Evolutionary conservation across 345 rosid genomes (phyloP), one percentile per base, ranked within the genome.

Genomic region (Heritiera littoralis): DNA sequence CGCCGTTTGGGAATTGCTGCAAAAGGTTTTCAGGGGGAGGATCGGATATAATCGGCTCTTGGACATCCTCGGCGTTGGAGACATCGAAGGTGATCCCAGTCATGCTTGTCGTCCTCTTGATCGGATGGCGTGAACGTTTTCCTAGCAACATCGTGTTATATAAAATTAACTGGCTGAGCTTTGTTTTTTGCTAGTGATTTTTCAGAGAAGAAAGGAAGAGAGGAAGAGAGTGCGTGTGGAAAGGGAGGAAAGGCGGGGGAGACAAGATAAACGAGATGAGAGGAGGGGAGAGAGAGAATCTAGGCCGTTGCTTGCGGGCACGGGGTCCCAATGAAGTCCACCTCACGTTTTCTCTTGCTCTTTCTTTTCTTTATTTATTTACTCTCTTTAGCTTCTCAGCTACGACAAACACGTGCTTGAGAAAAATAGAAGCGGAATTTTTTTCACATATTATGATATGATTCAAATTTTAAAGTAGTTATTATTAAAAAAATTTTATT

Each of bases 41-140:
- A 72, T 52, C 60, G 43, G 75, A 52, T 52, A 54, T 11, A 32
- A 18, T 55, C 12, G 13, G 32, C 20, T 58, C 45, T 64, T 74
- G 70, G 72, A 17, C 32, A 79, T 46, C 58, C 17, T 85, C 87
- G 32, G 65, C 61, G 82, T 63, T 17, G 73, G 81, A 9, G 64
- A 74, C 75, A 78, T 88, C 92, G 49, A 79, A 75, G 82, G 86
- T 78, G 85, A 90, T 86, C 68, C 88, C 88, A 7, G 80, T 81
- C 97, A 90, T 86, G 88, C 98, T 93, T 23, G 94, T 84, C 12
- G 98, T 92, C 78, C 97, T 87, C 83, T 82, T 87, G 58, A 93
- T 89, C 48, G 88, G 80, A 66, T 85, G 87, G n/a, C 92, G 88
- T 75, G 89, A 88, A 32, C 92, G 89, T 82, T 92, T 93, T 35